Evolutionary conservation across 2,329 filamentous ascomycete genomes (phyloP).

Genomic region (Xylaria digitata): DNA sequence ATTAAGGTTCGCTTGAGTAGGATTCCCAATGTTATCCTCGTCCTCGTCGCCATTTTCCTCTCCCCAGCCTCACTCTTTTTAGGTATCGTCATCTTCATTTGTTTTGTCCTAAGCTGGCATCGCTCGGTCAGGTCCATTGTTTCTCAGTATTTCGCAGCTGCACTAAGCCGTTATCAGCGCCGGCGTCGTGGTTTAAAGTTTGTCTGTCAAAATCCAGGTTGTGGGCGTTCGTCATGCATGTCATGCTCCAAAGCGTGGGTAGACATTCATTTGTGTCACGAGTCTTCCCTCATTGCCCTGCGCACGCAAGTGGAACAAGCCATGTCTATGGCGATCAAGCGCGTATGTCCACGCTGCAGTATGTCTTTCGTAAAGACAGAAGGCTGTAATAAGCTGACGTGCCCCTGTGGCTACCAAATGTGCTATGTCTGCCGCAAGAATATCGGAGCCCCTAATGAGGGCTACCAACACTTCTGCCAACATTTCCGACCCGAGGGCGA

Average conservation of each 20-base stretch:
- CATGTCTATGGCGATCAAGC: slow-evolving; percentile 93
- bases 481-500: slow-evolving; percentile 89
- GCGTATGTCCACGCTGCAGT: slow-evolving; percentile 91
- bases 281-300: slow-evolving; percentile 82
- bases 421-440: slow-evolving; percentile 94
- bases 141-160: slow-evolving; percentile 63
- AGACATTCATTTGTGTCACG: slow-evolving; percentile 91
- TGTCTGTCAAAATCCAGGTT: slow-evolving; percentile 76
- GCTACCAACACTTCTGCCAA: slow-evolving; percentile 95
- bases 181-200: slow-evolving; percentile 81
- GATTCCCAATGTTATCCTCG: slow-evolving; percentile 56
- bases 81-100: slow-evolving; percentile 57
- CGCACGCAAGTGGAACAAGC: slow-evolving; percentile 92
- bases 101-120: slow-evolving; percentile 56
- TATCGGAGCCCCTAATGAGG: slow-evolving; percentile 70
- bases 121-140: slow-evolving; percentile 57
- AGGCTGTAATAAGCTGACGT: slow-evolving; percentile 97
- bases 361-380: slow-evolving; percentile 92
- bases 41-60: slow-evolving; percentile 47
- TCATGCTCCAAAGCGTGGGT: slow-evolving; percentile 85
- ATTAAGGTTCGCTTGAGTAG: slow-evolving; percentile 68
- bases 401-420: slow-evolving; percentile 96
- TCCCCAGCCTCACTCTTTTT: slow-evolving; percentile 68
- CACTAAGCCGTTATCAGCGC: slow-evolving; percentile 75
- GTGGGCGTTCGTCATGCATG: slow-evolving; percentile 79